Conservation (phyloP, 805 yeast genomes). For the Candida argentea region DNA sequence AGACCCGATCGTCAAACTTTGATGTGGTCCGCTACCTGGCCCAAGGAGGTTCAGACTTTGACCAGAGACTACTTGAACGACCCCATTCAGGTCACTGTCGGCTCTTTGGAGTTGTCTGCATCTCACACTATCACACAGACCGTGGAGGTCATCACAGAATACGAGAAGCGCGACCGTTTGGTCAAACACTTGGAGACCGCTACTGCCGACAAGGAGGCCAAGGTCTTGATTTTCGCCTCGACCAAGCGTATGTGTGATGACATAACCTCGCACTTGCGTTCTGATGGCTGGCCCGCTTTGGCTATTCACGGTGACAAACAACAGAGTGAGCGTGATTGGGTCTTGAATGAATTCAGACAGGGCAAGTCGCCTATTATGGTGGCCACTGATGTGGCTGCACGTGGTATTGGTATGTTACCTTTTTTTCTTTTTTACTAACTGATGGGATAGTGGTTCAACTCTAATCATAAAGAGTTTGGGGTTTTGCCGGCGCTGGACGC, state of each 20-base stretch:
- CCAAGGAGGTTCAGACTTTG: slow-evolving; percentile 90
- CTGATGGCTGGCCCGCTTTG: slow-evolving; percentile 97
- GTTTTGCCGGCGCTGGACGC: too few relatives aligned
- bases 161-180: slow-evolving; percentile 89
- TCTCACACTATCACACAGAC: slow-evolving; percentile 92
- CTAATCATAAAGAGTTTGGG: too few relatives aligned
- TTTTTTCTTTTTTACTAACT: slow-evolving; percentile 11
- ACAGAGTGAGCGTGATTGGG: slow-evolving; percentile 99
- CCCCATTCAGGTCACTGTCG: slow-evolving; percentile 93
- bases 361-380: slow-evolving; percentile 97
- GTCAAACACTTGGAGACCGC: slow-evolving; percentile 76
- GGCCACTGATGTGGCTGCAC: slow-evolving; percentile 99
- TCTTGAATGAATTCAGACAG: slow-evolving; percentile 78
- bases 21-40: slow-evolving; percentile 99
- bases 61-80: slow-evolving; percentile 87
- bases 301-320: slow-evolving; percentile 98
- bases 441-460: slow-evolving; percentile 1
- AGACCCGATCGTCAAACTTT: slow-evolving; percentile 99
- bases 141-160: slow-evolving; percentile 85
- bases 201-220: slow-evolving; percentile 58
- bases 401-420: slow-evolving; percentile 92
- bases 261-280: slow-evolving; percentile 80
- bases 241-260: slow-evolving; percentile 98
- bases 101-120: slow-evolving; percentile 92
- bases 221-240: slow-evolving; percentile 85